Evolutionary conservation across 148 eudicot genomes (phyloP), one percentile per base, ranked within the genome.

Genomic region (Rhododendron ferrugineum): DNA sequence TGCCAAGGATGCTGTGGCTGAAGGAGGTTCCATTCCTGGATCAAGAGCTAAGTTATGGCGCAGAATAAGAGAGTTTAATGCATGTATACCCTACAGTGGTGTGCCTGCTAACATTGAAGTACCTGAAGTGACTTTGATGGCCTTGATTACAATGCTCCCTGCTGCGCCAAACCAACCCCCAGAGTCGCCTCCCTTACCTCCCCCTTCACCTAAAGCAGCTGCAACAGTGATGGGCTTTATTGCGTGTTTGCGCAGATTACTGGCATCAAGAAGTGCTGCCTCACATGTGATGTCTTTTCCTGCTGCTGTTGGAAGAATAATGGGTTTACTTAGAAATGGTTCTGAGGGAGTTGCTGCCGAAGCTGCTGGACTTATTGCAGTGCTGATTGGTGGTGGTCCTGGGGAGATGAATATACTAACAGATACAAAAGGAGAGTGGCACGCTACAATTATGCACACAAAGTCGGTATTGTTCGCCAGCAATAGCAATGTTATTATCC

Each of bases 191-290:
- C 98, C 99, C 79, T 90, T 95, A 88, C 99, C 99, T 11, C 92
- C 97, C 50, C 99, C 98, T 88, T 97, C 99, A 66, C 99, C 99
- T 85, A 97, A 97, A 93, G 99, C 98, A 86, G 98, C 99, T 70
- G 99, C 99, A 47, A 97, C 99, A 70, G 93, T 95, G 88, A 94
- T 92, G 84, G 99, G 99, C 36, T 94, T 97, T 86, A 86, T 95
- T 85, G 87, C 95, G 56, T 97, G 99, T 90, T 90, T 97, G 74
- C 95, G 94, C 85, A 92, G 98, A 89, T 89, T 97, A 87, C 80
- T 97, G 87, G 89, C 96, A 74, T 97, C 99, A 83, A 93, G 92
- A 88, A 93, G 95, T 90, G 99, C 99, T 80, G 94, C 98, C 56
- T 97, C 99, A 87, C 99, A 95, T 87, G 96, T 97, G 82, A 91